These are phyloP conservation scores for Camellia japonica DNA, from an alignment of 148 eudicot species.

Conservation along the genomic window DNA sequence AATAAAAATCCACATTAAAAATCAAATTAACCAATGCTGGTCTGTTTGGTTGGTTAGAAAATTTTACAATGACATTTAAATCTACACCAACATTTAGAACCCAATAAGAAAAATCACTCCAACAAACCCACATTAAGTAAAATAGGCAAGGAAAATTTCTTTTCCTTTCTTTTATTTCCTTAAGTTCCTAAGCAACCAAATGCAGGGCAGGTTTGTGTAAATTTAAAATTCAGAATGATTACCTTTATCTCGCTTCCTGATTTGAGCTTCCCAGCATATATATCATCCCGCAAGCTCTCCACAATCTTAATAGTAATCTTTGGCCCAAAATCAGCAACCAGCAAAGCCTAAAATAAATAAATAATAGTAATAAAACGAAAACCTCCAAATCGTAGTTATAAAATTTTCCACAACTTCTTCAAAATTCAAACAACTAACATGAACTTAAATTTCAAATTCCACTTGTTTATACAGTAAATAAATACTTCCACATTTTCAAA, in stretches of 20 bases:
- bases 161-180: neutral
- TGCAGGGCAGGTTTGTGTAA: too few relatives aligned
- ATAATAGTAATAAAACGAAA: too few relatives aligned
- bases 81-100: neutral
- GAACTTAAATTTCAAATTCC: too few relatives aligned
- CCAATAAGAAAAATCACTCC: neutral
- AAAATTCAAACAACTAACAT: too few relatives aligned
- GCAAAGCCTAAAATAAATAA: conserved; percentile 50
- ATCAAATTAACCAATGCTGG: neutral
- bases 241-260: conserved; percentile 97
- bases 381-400: too few relatives aligned
- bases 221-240: conserved; percentile 8
- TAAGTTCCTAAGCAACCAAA: neutral
- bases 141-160: conserved; percentile 4
- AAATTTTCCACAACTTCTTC: too few relatives aligned
- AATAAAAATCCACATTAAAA: conserved; percentile 8
- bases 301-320: conserved; percentile 84
- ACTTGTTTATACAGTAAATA: too few relatives aligned
- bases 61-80: neutral
- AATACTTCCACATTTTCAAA: neutral
- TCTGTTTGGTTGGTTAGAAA: neutral
- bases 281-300: conserved; percentile 87
- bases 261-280: conserved; percentile 92
- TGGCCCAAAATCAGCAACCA: conserved; percentile 97
- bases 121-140: neutral